Evolutionary conservation across 2,329 filamentous ascomycete species (phyloP).

Genomic region (Nemania serpens): DNA sequence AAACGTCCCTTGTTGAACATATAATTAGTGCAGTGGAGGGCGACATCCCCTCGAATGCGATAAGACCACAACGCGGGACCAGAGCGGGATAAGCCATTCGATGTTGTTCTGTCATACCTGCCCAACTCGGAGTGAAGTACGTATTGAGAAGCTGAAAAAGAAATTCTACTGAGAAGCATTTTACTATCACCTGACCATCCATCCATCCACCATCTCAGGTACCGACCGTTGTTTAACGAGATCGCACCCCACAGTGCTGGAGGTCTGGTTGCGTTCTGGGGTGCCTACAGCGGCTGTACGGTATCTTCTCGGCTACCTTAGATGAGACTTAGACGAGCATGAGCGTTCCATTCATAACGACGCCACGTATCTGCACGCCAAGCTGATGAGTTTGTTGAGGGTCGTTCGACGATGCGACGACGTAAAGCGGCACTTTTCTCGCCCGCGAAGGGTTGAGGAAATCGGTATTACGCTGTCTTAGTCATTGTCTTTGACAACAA

Average conservation of each 20-base stretch:
- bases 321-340: not conserved
- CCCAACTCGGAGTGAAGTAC: not conserved
- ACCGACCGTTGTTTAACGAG: constrained; percentile 4
- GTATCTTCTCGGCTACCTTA: not conserved
- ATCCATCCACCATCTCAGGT: not conserved
- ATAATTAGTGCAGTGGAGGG: no score
- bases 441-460: not conserved
- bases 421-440: not conserved
- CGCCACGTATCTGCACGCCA: constrained; percentile 12
- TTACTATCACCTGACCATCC: constrained; percentile 6
- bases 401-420: not conserved
- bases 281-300: not conserved
- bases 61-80: not conserved
- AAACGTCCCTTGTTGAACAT: no score
- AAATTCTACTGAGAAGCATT: not conserved
- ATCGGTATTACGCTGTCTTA: no score
- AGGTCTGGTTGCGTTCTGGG: constrained; percentile 8
- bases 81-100: not conserved
- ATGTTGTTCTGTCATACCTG: constrained; percentile 1
- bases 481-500: not conserved
- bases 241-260: constrained; percentile 1
- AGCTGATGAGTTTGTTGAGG: not conserved
- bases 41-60: not conserved
- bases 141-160: constrained; percentile 10
- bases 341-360: not conserved